Base-by-base conservation (phyloP, 495 filamentous ascomycete genomes). In the Penicillium pancosmium region DNA sequence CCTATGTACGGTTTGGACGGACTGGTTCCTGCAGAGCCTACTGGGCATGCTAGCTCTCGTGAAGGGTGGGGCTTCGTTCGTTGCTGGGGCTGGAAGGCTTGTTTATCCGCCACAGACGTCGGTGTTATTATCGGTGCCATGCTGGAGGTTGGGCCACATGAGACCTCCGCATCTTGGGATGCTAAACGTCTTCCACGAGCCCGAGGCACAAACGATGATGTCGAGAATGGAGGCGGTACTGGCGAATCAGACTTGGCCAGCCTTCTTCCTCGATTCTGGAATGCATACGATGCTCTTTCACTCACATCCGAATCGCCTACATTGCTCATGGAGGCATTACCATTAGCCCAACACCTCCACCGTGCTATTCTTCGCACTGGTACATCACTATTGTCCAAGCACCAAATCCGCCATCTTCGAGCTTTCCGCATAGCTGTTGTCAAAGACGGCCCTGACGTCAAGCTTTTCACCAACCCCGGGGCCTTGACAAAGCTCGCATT, bases 31-130 rank as follows among this genome's bases (percentile, higher is more conserved):
- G 75, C 80, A 33, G 83, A 85, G 31, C 84, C 84, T 19, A 80
- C 83, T 33, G 74, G 71, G 4, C 68, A 77, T 61, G 68, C 73
- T 13, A 66, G 61, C 52, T 74, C 75, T 36, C 90, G 90, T 62
- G 89, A 95, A 69, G 91, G 91, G 12, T 97, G 95, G 91, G 95
- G 94, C 2, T 98, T 98, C 68, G 93, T 98, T 16, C 84, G 93
- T 38, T 94, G 90, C 69, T 98, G 94, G 94, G 94, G 94, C 16
- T 98, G 92, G 93, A 91, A 92, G 69, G 94, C 92, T 0, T 96
- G 92, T 44, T 81, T 98, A 2, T 92, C 88, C 55, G 95, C 94
- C 11, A 88, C 89, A 40, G 94, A 98, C 69, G 91, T 97, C 1
- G 93, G 89, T 33, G 90, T 96, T 9, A 86, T 98, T 33, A 82